phyloP scores from a whole-genome alignment of 495 filamentous ascomycete genomes.

The Hypoxylon rickii region DNA sequence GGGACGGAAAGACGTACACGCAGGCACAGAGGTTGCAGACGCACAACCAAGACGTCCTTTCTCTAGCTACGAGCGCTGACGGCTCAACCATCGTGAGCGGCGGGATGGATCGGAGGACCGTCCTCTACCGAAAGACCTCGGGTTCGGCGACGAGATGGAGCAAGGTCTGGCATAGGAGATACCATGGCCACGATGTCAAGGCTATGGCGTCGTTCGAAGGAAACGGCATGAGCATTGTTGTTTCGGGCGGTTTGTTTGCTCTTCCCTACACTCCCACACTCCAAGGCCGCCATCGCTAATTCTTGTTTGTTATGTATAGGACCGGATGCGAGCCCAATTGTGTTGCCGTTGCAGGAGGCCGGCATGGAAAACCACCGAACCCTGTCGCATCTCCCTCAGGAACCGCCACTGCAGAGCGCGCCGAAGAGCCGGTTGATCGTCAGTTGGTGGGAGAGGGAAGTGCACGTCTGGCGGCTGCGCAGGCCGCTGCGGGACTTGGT shows the following conservation, averaged over 20 bases:
- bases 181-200: constrained; percentile 93
- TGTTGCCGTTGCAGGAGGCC: constrained; percentile 78
- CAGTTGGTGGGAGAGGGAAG: constrained; percentile 91
- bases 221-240: constrained; percentile 79
- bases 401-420: constrained; percentile 69
- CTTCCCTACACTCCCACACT: too few relatives aligned
- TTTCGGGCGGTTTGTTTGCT: constrained; percentile 78
- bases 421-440: constrained; percentile 72
- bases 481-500: constrained; percentile 53
- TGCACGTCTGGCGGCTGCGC: constrained; percentile 78
- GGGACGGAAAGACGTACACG: constrained; percentile 89
- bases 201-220: constrained; percentile 90
- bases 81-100: constrained; percentile 87
- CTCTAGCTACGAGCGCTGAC: constrained; percentile 76
- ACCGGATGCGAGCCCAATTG: constrained; percentile 79
- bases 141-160: constrained; percentile 72
- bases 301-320: constrained; percentile 52
- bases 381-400: constrained; percentile 80
- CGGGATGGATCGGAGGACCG: constrained; percentile 87
- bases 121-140: constrained; percentile 70
- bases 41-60: constrained; percentile 88
- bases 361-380: constrained; percentile 79
- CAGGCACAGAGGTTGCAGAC: constrained; percentile 81
- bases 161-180: constrained; percentile 78
- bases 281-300: too few relatives aligned